Conservation (phyloP, 768 basidiomycete genomes). For the Auriscalpium orientale region DNA sequence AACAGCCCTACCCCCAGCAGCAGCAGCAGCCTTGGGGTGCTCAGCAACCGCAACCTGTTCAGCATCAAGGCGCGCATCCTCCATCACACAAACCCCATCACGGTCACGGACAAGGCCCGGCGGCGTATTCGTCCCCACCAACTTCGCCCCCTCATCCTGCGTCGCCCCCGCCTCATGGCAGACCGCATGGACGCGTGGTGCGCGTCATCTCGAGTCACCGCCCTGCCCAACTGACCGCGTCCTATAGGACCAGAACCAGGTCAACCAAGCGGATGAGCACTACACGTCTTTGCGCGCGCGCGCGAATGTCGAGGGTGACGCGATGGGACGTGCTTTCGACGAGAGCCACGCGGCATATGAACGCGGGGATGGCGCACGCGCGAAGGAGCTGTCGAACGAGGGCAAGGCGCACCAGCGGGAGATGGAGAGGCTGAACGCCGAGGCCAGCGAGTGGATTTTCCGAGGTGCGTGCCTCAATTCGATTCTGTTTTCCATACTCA, state of each 20-base stretch:
- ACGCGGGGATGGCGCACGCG: slow-evolving; percentile 63
- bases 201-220: background rate
- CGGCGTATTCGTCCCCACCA: background rate
- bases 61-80: slow-evolving; percentile 10
- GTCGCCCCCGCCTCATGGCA: background rate
- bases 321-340: slow-evolving; percentile 65
- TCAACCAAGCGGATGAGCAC: slow-evolving; percentile 61
- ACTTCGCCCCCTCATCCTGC: background rate
- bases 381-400: slow-evolving; percentile 74
- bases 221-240: background rate
- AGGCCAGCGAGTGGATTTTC: slow-evolving; percentile 89
- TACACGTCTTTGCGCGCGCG: slow-evolving; percentile 65
- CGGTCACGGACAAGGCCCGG: slow-evolving; percentile 14
- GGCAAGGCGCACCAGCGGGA: slow-evolving; percentile 72
- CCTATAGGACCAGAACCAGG: slow-evolving; percentile 43
- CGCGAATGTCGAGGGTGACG: slow-evolving; percentile 74
- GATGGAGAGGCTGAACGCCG: slow-evolving; percentile 72
- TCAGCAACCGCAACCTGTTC: slow-evolving; percentile 5
- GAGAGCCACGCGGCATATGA: slow-evolving; percentile 71
- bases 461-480: slow-evolving; percentile 37
- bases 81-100: slow-evolving; percentile 15
- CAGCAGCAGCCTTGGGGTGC: slow-evolving; percentile 1
- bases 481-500: background rate
- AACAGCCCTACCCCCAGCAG: slow-evolving; percentile 5
- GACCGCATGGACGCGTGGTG: slow-evolving; percentile 11